Percentiles rank a stretch among this genome's conserved stretches.
phyloP scores from a whole-genome alignment of 1,284 basidiomycete species.

The Clitocybe nebularis region DNA sequence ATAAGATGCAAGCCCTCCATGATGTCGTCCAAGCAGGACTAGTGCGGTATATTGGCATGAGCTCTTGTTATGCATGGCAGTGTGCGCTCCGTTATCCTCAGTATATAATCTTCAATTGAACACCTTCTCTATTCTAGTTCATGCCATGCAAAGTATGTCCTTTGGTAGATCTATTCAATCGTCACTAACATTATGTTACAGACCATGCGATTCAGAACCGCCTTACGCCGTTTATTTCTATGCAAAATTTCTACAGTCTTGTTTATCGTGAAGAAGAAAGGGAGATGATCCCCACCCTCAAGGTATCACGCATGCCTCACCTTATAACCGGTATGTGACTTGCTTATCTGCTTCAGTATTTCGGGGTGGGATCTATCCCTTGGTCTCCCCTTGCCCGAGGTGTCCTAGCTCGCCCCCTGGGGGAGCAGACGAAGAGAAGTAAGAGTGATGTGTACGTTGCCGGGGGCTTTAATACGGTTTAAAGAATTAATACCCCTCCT shows the following conservation, averaged over 20 bases:
- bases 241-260: conserved; percentile 64
- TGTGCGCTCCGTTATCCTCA: conserved; percentile 27
- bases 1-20: conserved; percentile 63
- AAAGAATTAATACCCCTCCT: not conserved
- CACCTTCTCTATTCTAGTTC: conserved; percentile 27
- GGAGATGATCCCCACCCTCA: conserved; percentile 62
- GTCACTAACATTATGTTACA: conserved; percentile 13
- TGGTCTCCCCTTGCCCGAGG: conserved; percentile 53
- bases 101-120: not conserved
- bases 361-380: conserved; percentile 41
- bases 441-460: conserved; percentile 28
- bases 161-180: conserved; percentile 1
- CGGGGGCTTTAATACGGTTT: not conserved
- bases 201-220: conserved; percentile 48
- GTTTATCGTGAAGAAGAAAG: conserved; percentile 66
- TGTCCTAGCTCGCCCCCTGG: conserved; percentile 37
- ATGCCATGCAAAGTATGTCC: conserved; percentile 44
- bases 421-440: conserved; percentile 26
- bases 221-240: conserved; percentile 63
- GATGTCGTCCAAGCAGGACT: conserved; percentile 63
- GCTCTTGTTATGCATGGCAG: conserved; percentile 43
- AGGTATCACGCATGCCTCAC: conserved; percentile 26
- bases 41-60: conserved; percentile 69
- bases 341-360: no score
- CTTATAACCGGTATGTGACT: not conserved